A percentile compares a stretch with the other conserved stretches of the same genome.
phyloP scores from a whole-genome alignment of 2,329 filamentous ascomycete genomes.

The Trichophyton mentagrophytes region DNA sequence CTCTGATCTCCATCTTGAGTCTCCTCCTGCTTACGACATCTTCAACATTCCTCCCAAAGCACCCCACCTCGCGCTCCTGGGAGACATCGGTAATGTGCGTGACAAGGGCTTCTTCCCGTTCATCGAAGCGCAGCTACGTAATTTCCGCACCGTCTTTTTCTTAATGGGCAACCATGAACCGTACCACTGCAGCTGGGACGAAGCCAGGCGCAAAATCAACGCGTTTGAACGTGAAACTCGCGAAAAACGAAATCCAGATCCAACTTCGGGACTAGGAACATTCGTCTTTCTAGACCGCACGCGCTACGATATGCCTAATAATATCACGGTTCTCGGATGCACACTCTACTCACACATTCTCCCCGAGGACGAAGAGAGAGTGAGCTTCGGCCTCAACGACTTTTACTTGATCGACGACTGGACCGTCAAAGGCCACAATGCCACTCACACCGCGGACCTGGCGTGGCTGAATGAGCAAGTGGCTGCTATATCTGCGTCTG shows the following conservation, averaged over 20 bases:
- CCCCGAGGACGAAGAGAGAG: conserved; percentile 20
- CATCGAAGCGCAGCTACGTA: conserved; percentile 35
- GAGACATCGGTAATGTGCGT: conserved; percentile 42
- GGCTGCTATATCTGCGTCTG: conserved; percentile 16
- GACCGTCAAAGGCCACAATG: conserved; percentile 22
- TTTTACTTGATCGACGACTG: conserved; percentile 37
- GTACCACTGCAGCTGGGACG: conserved; percentile 27
- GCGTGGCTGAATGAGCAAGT: conserved; percentile 30
- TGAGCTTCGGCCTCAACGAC: conserved; percentile 39
- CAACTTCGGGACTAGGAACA: conserved; percentile 15
- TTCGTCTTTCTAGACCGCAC: conserved; percentile 33
- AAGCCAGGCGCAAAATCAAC: background rate
- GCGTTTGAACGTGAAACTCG: background rate
- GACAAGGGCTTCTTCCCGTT: conserved; percentile 37
- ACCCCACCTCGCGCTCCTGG: conserved; percentile 43
- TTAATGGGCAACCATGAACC: conserved; percentile 48
- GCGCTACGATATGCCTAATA: conserved; percentile 27
- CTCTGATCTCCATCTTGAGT: conserved; percentile 48
- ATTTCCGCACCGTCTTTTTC: conserved; percentile 41
- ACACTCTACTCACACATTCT: conserved; percentile 40
- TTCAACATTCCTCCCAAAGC: conserved; percentile 39
- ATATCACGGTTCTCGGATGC: conserved; percentile 34
- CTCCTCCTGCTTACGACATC: conserved; percentile 37
- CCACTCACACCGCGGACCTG: conserved; percentile 24
- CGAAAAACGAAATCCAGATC: background rate